Evolutionary conservation across 164 flowering plant species (phyloP), one percentile per base, ranked within the genome.

Genomic region (Aristolochia fimbriata): DNA sequence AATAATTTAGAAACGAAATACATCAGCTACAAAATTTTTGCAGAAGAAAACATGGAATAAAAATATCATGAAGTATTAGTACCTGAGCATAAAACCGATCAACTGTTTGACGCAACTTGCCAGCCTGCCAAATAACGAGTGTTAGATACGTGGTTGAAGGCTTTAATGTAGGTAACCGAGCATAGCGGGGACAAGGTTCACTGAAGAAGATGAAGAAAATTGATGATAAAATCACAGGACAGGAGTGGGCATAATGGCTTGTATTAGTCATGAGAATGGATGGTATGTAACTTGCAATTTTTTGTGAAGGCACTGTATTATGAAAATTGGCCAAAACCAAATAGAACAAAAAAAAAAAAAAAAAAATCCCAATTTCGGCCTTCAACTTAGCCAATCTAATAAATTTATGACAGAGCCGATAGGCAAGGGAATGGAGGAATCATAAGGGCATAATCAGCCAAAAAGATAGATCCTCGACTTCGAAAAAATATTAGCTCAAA

Each of bases 61-160:
- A 52, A 0, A 15, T 15, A 21, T 23, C 47, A 15, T 16, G 21
- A 47, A 12, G 1, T 13, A 12, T 59, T 23, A 11, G 51, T 77
- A 91, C 96, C 92, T 85, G 94, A 63, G 69, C 20, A 62, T 73
- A 80, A 61, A 92, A 58, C 87, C 81, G 84, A 70, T 80, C 81
- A 71, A 71, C 70, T 46, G 86, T 79, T 47, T 73, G 72, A 64
- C 86, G 79, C 71, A 87, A 72, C 57, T 81, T 88, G 23, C 78
- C 75, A 70, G 84, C 84, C 98, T 88, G 84, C 77, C 47, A 52
- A 17, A 24, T 52, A 15, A 41, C 47, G 16, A 41, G 12, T 22
- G 20, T 54, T 5, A 55, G 45, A 17, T 1, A 55, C 43, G 27
- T 55, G 19, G 27, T 1, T 1, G 27, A 24, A 25, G 37, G 11